These are phyloP conservation scores for Fusarium kyushuense DNA, from an alignment of 2,329 filamentous ascomycete genomes.

Conservation along the genomic window DNA sequence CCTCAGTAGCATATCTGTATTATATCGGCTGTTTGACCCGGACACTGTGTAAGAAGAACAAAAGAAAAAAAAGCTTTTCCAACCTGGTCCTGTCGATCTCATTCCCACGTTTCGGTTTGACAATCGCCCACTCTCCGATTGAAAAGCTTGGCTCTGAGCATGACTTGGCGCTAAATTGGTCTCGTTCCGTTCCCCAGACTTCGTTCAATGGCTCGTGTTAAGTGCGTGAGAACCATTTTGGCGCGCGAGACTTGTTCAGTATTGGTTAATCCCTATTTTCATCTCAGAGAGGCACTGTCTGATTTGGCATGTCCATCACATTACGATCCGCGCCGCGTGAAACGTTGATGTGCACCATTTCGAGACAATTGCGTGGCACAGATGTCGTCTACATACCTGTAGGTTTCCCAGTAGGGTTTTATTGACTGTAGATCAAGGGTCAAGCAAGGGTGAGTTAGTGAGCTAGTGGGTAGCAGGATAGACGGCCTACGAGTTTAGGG, in stretches of 20 bases:
- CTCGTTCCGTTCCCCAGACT: constrained; percentile 35
- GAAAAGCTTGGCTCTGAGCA: constrained; percentile 32
- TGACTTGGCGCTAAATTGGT: constrained; percentile 21
- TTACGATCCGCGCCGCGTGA: constrained; percentile 39
- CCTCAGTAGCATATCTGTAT: not conserved
- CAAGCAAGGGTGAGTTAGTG: constrained; percentile 3
- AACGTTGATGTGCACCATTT: constrained; percentile 32
- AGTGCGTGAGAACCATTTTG: not conserved
- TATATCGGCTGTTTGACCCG: constrained; percentile 1
- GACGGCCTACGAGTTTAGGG: too few species aligned
- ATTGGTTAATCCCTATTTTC: constrained; percentile 27
- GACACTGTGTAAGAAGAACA: constrained; percentile 17
- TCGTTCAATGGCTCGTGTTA: not conserved
- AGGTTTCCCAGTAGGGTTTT: not conserved
- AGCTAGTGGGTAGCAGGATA: too few species aligned
- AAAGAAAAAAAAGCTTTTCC: constrained; percentile 13
- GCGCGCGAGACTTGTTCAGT: constrained; percentile 17
- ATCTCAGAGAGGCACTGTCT: not conserved
- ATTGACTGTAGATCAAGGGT: constrained; percentile 14
- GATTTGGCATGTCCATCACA: constrained; percentile 26
- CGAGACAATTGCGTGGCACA: constrained; percentile 42
- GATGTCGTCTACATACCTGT: not conserved
- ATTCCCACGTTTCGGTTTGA: constrained; percentile 29
- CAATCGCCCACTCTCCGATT: constrained; percentile 17
- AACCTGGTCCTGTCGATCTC: constrained; percentile 27